Conservation (phyloP, 768 basidiomycete genomes). For the Suillus decipiens region DNA sequence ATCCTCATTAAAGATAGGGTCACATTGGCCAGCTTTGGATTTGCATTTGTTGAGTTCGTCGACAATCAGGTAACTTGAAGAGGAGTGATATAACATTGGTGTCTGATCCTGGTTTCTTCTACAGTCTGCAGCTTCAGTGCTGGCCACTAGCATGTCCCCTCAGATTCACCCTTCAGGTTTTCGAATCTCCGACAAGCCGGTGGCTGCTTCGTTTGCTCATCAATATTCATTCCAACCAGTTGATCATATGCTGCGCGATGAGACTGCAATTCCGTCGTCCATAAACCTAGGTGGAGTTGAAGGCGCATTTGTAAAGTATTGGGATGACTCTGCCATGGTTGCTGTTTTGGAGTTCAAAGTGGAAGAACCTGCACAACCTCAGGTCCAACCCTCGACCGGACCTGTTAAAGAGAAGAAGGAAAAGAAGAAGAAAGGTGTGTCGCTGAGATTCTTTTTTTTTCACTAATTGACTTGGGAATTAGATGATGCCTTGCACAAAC, state of each 20-base stretch:
- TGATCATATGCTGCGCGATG: constrained; percentile 74
- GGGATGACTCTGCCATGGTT: constrained; percentile 85
- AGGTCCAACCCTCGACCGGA: constrained; percentile 37
- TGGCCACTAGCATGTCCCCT: constrained; percentile 86
- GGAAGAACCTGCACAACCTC: constrained; percentile 51
- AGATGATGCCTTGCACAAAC: constrained; percentile 38
- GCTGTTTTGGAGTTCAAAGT: constrained; percentile 81
- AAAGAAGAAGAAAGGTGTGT: constrained; percentile 59
- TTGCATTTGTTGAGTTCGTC: constrained; percentile 91
- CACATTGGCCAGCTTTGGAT: constrained; percentile 88
- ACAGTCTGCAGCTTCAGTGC: constrained; percentile 79
- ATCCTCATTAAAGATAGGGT: constrained; percentile 88
- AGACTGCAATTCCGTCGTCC: constrained; percentile 71
- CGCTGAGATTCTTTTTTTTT: neutral
- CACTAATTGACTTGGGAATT: constrained; percentile 15
- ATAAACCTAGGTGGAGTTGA: constrained; percentile 70
- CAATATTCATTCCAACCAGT: constrained; percentile 87
- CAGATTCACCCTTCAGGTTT: constrained; percentile 91
- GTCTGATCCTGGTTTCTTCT: constrained; percentile 16
- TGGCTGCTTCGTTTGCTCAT: constrained; percentile 92
- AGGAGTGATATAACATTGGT: neutral
- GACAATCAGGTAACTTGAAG: constrained; percentile 65
- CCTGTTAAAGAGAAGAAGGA: constrained; percentile 63
- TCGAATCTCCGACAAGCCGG: constrained; percentile 84
- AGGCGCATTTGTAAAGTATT: constrained; percentile 80